These are phyloP conservation scores for Myxozyma monticola DNA, from an alignment of 805 yeast genomes.

Conservation along the genomic window DNA sequence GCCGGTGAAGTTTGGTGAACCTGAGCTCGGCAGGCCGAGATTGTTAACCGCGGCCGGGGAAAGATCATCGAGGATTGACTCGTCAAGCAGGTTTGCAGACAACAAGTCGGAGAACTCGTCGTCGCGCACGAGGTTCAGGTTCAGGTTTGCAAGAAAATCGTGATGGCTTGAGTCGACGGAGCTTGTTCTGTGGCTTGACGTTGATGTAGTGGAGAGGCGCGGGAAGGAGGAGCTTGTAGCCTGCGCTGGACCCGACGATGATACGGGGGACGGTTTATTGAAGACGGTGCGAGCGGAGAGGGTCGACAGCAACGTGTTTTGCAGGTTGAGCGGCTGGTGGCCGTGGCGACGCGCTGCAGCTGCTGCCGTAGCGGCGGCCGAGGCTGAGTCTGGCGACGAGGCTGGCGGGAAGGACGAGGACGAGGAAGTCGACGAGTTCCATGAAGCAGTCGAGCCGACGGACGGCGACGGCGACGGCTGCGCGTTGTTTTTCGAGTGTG, in stretches of 20 bases:
- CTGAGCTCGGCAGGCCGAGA: not conserved
- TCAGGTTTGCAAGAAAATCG: not conserved
- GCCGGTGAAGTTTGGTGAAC: too few species aligned
- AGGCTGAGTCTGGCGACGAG: not conserved
- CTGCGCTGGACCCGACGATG: too few species aligned
- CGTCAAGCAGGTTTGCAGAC: slow-evolving; percentile 10
- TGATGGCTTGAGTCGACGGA: too few species aligned
- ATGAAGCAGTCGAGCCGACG: slow-evolving; percentile 18
- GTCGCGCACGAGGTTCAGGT: slow-evolving; percentile 5
- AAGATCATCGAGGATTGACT: not conserved
- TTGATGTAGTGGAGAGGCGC: too few species aligned
- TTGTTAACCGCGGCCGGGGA: not conserved
- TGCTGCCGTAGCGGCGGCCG: not conserved
- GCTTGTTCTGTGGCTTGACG: too few species aligned
- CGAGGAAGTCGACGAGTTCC: slow-evolving; percentile 13
- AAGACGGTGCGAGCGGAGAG: slow-evolving; percentile 20
- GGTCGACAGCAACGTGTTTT: too few species aligned
- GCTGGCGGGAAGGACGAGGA: slow-evolving; percentile 3
- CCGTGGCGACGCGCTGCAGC: slow-evolving; percentile 1
- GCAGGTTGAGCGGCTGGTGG: slow-evolving; percentile 4
- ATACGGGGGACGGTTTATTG: too few species aligned
- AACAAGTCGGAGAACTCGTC: slow-evolving; percentile 13
- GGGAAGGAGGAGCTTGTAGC: too few species aligned
- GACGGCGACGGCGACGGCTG: slow-evolving; percentile 27
- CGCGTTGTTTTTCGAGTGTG: too few species aligned